Conservation (phyloP, 2,329 filamentous ascomycete genomes). For the Nemania abortiva region DNA sequence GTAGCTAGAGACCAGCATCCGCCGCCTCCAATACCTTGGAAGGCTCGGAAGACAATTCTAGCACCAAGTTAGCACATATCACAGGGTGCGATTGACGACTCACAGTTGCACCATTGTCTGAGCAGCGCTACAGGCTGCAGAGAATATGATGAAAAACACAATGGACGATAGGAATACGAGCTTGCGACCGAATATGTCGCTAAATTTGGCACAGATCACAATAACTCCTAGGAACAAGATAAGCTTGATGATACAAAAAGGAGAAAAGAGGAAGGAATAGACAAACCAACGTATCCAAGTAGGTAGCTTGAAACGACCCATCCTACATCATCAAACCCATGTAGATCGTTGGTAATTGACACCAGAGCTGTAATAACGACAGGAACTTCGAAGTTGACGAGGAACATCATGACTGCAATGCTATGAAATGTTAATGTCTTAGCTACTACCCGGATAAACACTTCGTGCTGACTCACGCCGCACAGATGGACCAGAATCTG, state of each 20-base stretch:
- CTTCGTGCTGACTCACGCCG: conserved; percentile 19
- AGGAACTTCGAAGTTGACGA: conserved; percentile 40
- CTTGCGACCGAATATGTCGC: conserved; percentile 78
- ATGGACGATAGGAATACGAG: conserved; percentile 63
- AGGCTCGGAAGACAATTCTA: conserved; percentile 37
- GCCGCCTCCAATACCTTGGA: conserved; percentile 40
- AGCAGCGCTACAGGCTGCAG: conserved; percentile 74
- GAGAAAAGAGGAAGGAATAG: not conserved
- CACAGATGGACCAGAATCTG: conserved; percentile 33
- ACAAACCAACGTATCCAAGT: conserved; percentile 41
- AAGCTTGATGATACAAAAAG: not conserved
- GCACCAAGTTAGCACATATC: not conserved
- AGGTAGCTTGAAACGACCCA: conserved; percentile 43
- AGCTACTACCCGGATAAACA: not conserved
- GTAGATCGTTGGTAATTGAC: conserved; percentile 37
- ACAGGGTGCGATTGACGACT: not conserved
- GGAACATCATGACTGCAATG: conserved; percentile 41
- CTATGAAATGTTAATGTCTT: conserved; percentile 25
- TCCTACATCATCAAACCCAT: conserved; percentile 28
- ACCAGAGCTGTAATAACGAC: conserved; percentile 41
- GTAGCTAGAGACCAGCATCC: conserved; percentile 38
- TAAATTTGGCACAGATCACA: conserved; percentile 75
- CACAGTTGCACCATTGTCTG: conserved; percentile 74
- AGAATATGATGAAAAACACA: conserved; percentile 73
- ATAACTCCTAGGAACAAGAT: conserved; percentile 33